These are phyloP conservation scores for Rhynchosporium graminicola DNA, from an alignment of 2,329 filamentous ascomycete genomes.

Conservation along the genomic window DNA sequence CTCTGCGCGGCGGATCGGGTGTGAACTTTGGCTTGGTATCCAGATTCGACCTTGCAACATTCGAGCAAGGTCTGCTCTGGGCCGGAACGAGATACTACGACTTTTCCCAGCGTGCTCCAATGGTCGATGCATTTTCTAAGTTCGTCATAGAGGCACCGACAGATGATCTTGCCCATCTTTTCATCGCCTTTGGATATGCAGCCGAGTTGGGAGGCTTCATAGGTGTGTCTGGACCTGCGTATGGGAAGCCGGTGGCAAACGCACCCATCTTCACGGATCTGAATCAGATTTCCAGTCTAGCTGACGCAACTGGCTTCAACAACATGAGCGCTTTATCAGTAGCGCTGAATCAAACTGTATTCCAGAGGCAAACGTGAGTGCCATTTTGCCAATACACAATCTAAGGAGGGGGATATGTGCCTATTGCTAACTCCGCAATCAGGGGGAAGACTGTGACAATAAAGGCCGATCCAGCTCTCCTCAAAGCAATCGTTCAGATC, in stretches of 20 bases:
- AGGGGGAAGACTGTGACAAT: conserved; percentile 31
- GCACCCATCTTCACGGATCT: conserved; percentile 31
- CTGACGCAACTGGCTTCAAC: conserved; percentile 20
- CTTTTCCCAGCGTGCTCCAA: not conserved
- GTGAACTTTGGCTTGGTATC: conserved; percentile 40
- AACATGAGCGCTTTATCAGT: conserved; percentile 27
- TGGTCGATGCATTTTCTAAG: conserved; percentile 21
- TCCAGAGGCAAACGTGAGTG: conserved; percentile 23
- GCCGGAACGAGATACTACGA: conserved; percentile 27
- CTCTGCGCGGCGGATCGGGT: conserved; percentile 40
- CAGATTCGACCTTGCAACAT: conserved; percentile 47
- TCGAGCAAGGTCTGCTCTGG: conserved; percentile 29
- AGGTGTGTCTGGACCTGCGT: conserved; percentile 20
- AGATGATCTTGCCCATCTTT: conserved; percentile 29
- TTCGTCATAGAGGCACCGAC: conserved; percentile 26
- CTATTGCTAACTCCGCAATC: not conserved
- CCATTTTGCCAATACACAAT: not conserved
- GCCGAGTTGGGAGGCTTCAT: conserved; percentile 20
- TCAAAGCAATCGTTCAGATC: conserved; percentile 26
- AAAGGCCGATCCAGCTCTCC: conserved; percentile 26
- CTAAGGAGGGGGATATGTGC: not conserved
- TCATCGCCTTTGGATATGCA: conserved; percentile 26
- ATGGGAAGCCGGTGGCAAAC: conserved; percentile 29
- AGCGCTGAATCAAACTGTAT: conserved; percentile 27
- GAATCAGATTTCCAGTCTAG: conserved; percentile 24